phyloP scores from a whole-genome alignment of 2,329 filamentous ascomycete species.

The Orbilia javanica region DNA sequence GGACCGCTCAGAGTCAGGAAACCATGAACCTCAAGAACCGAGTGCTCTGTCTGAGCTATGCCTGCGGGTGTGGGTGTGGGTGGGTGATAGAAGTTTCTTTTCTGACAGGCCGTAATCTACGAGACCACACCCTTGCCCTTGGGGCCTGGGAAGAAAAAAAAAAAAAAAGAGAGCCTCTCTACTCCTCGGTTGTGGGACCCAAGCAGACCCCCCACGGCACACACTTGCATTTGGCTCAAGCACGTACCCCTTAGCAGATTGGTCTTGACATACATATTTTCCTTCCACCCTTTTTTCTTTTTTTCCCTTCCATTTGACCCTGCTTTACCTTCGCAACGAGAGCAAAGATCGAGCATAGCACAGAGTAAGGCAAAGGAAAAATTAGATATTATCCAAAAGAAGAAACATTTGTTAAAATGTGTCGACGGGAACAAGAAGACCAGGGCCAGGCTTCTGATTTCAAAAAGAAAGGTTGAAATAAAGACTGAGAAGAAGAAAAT shows the following conservation, averaged over 20 bases:
- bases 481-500: constrained; percentile 53
- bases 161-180: constrained; percentile 52
- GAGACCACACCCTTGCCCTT: constrained; percentile 30
- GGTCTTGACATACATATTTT: constrained; percentile 59
- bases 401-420: constrained; percentile 51
- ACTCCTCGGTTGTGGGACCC: constrained; percentile 57
- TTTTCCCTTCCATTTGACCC: constrained; percentile 6
- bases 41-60: constrained; percentile 22
- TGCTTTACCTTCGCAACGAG: constrained; percentile 26
- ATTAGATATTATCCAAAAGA: constrained; percentile 58
- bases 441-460: constrained; percentile 43
- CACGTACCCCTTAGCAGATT: constrained; percentile 59
- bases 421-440: constrained; percentile 41
- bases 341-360: constrained; percentile 37
- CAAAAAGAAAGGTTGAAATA: constrained; percentile 52
- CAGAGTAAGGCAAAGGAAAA: constrained; percentile 52
- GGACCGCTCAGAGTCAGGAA: constrained; percentile 45
- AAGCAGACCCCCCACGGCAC: constrained; percentile 57
- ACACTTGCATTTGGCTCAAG: constrained; percentile 54
- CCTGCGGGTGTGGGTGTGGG: constrained; percentile 45
- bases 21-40: constrained; percentile 31
- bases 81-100: constrained; percentile 53
- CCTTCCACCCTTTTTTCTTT: constrained; percentile 42
- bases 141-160: constrained; percentile 38
- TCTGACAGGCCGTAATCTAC: constrained; percentile 57